Base-by-base conservation (phyloP, 2,329 filamentous ascomycete genomes). In the Alternaria tenuissima region DNA sequence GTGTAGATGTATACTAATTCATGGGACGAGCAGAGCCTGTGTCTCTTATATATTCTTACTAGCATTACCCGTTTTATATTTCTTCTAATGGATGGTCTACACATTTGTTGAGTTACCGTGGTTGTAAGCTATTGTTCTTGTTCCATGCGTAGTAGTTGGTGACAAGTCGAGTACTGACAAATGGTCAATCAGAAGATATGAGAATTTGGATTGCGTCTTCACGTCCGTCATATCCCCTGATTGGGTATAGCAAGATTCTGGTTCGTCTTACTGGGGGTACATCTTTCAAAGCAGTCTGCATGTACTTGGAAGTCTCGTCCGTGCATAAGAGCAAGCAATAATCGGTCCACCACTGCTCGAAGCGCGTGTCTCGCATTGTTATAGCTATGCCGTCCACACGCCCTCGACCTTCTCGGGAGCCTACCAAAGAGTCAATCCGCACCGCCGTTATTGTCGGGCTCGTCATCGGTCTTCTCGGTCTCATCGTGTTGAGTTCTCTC, bases 401-500 rank as follows among this genome's bases (percentile, higher is more conserved):
- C 48, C 48, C 48, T 4, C 48, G 20, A 11, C 48, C 48, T 26
- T 24, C 48, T 32, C 44, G 32, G 26, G 12, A 30, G 22, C 48
- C 48, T n/a, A 51, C 30, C 30, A 51, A 51, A 34, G 34, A 36
- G n/a, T 51, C 48, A 24, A 39, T 18, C 20, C 48, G 34, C 32
- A 51, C 48, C 14, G 48, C 48, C 5, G 26, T 51, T 22, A 26
- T 51, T 20, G 48, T 51, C 32, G 48, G 48, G 44, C 44, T 48
- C 44, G 32, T 48, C 44, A 48, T 48, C 12, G 16, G 44, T 34
- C 28, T 48, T 34, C 44, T 48, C 28, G 44, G 44, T 34, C 20
- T 34, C 28, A 34, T 48, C 6, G 44, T 48, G 4, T 16, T 48
- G 18, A 22, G 28, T 32, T 48, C 30, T 12, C 28, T 48, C 28